Evolutionary conservation across 805 yeast species (phyloP), one percentile per base, ranked within the genome.

Genomic region (Blastobotrys muscicola): DNA sequence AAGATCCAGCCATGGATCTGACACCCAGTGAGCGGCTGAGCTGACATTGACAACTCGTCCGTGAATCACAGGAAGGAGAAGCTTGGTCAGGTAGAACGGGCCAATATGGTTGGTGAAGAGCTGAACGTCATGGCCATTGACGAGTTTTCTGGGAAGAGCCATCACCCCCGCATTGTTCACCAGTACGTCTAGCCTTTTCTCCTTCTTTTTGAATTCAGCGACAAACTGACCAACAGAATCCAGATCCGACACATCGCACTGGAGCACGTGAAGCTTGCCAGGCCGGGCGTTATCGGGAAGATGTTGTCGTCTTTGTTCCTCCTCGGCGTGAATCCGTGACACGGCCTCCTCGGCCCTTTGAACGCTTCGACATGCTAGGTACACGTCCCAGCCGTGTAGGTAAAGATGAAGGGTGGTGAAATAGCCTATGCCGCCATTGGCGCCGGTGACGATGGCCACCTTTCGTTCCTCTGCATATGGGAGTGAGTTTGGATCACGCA

Each of bases 81-180:
- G 64, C 14, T 79, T 73, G 1, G 90, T 78, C 29, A 85, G 65
- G 10, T 85, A 62, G 48, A 83, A 82, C 43, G 85, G 90, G 0
- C 90, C 72, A 7, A 85, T 64, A 57, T 78, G 85, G 57, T 82
- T 83, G 2, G 89, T 80, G 56, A 85, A 95, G 45, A 82, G 61
- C 56, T 85, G 94, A 9, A 85, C 71, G 57, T 85, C 95, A 57
- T 82, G 82, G 3, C 76, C 76, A 53, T 82, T 68, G 1, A 94
- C 82, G 20, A 66, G 49, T 15, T 73, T 66, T 56, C 65, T 75
- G 0, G 94, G 92, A 7, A 80, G 68, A 8, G 83, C 90, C 78
- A 82, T 80, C 4, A 82, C 78, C 2, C 94, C 92, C 1, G 94
- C 89, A 59, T 85, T 85, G 50, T 83, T 76, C 35, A 85, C 70